Evolutionary conservation across 164 flowering plant species (phyloP).

Genomic region (Dillenia turbinata): DNA sequence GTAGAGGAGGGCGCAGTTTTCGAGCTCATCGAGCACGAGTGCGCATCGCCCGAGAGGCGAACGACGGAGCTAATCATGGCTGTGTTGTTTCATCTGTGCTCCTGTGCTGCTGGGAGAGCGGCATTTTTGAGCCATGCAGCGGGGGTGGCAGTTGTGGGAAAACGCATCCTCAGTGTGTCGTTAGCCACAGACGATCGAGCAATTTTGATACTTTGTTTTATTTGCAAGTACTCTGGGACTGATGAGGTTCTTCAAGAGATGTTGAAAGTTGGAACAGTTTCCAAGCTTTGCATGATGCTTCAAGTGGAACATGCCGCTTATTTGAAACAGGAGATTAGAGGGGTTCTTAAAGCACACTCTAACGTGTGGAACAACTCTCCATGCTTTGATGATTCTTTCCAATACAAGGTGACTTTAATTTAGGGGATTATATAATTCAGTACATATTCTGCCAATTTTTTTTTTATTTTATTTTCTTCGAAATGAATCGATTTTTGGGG

Average conservation of each 20-base stretch:
- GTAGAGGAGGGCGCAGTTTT: constrained; percentile 24
- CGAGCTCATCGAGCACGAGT: constrained; percentile 31
- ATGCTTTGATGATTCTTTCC: constrained; percentile 18
- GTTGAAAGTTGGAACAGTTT: constrained; percentile 43
- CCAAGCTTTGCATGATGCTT: constrained; percentile 50
- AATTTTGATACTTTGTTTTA: constrained; percentile 22
- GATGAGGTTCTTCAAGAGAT: constrained; percentile 41
- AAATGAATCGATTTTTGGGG: too few species aligned
- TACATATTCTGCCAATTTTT: too few species aligned
- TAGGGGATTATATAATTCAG: too few species aligned
- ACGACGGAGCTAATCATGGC: constrained; percentile 39
- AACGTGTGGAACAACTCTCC: constrained; percentile 45
- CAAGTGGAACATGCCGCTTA: constrained; percentile 21
- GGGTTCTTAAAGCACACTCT: constrained; percentile 34
- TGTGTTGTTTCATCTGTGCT: constrained; percentile 41
- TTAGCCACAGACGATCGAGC: constrained; percentile 31
- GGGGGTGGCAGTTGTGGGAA: constrained; percentile 41
- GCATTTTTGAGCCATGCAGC: constrained; percentile 38
- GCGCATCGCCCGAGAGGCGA: constrained; percentile 22
- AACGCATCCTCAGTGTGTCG: constrained; percentile 44
- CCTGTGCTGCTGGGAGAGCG: constrained; percentile 51
- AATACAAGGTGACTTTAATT: too few species aligned
- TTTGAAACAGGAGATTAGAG: constrained; percentile 39
- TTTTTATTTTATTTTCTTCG: too few species aligned
- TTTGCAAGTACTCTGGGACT: constrained; percentile 33